These are phyloP conservation scores for Ceratocystis albifundus DNA, from an alignment of 2,329 filamentous ascomycete species.

Conservation along the genomic window DNA sequence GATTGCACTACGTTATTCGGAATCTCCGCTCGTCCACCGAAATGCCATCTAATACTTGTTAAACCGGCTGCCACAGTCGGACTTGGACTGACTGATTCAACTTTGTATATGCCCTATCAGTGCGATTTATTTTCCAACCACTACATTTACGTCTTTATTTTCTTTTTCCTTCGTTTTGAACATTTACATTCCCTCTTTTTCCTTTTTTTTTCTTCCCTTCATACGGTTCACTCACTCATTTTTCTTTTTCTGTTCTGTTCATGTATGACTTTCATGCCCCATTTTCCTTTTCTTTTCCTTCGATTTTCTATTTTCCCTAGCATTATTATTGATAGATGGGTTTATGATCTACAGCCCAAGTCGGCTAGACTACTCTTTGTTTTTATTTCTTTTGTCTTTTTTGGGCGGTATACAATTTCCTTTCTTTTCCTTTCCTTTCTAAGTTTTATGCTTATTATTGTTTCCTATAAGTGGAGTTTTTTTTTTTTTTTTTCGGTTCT, in stretches of 20 bases:
- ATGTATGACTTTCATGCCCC: not conserved
- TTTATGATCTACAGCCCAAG: not conserved
- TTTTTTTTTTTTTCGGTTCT: not conserved
- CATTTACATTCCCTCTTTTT: not conserved
- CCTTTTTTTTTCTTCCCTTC: not conserved
- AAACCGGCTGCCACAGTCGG: not conserved
- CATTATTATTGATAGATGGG: not conserved
- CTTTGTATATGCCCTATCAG: not conserved
- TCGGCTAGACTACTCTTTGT: slow-evolving; percentile 11
- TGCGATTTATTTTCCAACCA: too few relatives aligned
- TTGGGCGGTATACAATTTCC: not conserved
- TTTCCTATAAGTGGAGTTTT: not conserved
- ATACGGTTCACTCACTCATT: not conserved
- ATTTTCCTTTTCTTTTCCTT: not conserved
- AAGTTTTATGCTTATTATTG: not conserved
- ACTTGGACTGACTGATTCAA: not conserved
- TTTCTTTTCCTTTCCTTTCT: not conserved
- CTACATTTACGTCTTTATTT: too few relatives aligned
- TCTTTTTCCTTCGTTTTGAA: not conserved
- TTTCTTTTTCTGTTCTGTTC: not conserved
- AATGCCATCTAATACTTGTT: not conserved
- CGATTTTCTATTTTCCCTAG: not conserved
- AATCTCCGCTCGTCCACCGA: not conserved
- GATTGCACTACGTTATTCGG: not conserved
- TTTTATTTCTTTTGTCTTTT: slow-evolving; percentile 13